phyloP scores from a whole-genome alignment of 768 basidiomycete species.

The Amanita molliuscula region DNA sequence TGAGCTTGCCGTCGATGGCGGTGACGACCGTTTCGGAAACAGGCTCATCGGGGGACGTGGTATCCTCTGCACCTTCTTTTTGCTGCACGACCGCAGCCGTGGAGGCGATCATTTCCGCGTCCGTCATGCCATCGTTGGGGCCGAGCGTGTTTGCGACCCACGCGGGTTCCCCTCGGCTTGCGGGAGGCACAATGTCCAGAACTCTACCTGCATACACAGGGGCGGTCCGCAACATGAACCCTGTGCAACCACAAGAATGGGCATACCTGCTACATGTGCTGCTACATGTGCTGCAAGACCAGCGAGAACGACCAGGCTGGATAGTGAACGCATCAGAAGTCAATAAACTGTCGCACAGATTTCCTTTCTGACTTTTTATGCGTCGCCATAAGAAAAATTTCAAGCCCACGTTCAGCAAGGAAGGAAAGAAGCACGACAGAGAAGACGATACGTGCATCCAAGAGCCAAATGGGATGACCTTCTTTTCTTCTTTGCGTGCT shows the following conservation, averaged over 20 bases:
- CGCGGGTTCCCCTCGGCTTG: background rate
- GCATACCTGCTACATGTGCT: background rate
- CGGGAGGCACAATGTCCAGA: background rate
- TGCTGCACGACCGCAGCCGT: slow-evolving; percentile 27
- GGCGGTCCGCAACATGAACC: background rate
- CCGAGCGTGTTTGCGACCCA: background rate
- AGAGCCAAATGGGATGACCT: too few species aligned
- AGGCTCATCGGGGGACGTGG: slow-evolving; percentile 23
- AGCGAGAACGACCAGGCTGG: background rate
- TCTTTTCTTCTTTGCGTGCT: too few species aligned
- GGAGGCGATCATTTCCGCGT: slow-evolving; percentile 22
- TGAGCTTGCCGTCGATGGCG: slow-evolving; percentile 32
- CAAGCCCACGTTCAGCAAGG: background rate
- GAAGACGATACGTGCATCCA: too few species aligned
- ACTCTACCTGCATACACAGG: background rate
- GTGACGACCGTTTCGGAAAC: slow-evolving; percentile 28
- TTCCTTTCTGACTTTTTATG: background rate
- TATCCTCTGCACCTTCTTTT: slow-evolving; percentile 22
- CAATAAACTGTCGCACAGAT: background rate
- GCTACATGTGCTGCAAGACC: background rate
- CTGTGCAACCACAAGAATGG: background rate
- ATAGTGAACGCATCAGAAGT: background rate
- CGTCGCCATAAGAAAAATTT: background rate
- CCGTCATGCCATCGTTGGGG: slow-evolving; percentile 13
- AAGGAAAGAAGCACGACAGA: too few species aligned